Percentiles rank a stretch among this genome's conserved stretches.
phyloP scores from a whole-genome alignment of 345 rosid species.

The Populus davidiana region DNA sequence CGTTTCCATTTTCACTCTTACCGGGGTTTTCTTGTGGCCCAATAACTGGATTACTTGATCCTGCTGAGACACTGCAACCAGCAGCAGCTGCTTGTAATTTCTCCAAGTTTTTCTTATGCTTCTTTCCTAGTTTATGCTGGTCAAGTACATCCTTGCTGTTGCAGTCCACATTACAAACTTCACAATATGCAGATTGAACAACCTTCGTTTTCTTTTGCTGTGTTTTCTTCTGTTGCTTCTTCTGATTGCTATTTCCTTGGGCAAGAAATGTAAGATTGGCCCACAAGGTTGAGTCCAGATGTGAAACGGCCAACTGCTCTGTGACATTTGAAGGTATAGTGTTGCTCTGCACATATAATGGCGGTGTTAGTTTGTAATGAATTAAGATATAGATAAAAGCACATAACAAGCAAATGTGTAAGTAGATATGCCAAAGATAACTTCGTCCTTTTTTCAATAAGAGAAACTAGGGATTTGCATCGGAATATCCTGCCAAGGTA shows the following conservation, averaged over 20 bases:
- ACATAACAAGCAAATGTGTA: neutral
- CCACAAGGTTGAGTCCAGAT: slow-evolving; percentile 15
- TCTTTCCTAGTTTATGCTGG: slow-evolving; percentile 29
- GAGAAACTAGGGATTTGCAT: no score
- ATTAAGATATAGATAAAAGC: neutral
- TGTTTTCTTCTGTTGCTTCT: slow-evolving; percentile 19
- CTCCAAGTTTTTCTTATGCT: slow-evolving; percentile 32
- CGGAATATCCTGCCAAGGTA: no score
- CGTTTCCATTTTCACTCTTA: slow-evolving; percentile 3
- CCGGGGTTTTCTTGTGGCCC: slow-evolving; percentile 34
- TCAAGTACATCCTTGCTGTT: slow-evolving; percentile 29
- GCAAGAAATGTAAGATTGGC: slow-evolving; percentile 17
- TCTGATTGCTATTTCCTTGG: slow-evolving; percentile 17
- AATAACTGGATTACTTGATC: slow-evolving; percentile 15
- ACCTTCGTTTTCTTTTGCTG: slow-evolving; percentile 21
- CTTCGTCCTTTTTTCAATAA: neutral
- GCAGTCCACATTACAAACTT: slow-evolving; percentile 30
- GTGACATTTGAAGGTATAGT: slow-evolving; percentile 14
- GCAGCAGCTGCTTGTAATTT: slow-evolving; percentile 16
- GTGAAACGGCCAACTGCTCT: slow-evolving; percentile 21
- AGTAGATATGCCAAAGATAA: neutral
- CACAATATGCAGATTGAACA: slow-evolving; percentile 27
- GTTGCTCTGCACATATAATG: slow-evolving; percentile 16
- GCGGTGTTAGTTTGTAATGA: neutral
- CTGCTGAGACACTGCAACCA: neutral